Conservation (phyloP, 1,284 basidiomycete genomes). For the Apiotrichum montevideense region DNA sequence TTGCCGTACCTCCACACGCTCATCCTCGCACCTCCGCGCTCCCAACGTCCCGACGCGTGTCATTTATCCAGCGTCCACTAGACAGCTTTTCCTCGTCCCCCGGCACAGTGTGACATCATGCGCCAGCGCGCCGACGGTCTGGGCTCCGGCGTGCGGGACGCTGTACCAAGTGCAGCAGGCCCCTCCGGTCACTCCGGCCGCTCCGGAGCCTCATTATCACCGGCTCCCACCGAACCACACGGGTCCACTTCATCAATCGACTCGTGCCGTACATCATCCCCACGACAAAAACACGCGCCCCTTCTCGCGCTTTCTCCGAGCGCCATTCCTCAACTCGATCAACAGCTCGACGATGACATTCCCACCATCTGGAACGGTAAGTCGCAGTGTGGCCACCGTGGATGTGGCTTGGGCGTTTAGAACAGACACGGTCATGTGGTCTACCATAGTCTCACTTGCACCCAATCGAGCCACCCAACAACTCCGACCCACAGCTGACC, state of each 20-base stretch:
- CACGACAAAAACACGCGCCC: slow-evolving; percentile 16
- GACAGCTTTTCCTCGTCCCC: no score
- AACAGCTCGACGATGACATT: slow-evolving; percentile 14
- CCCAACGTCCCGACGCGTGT: not conserved
- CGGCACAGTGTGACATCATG: no score
- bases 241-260: not conserved
- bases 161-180: no score
- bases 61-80: no score
- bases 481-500: not conserved
- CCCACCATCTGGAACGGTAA: slow-evolving; percentile 18
- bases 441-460: not conserved
- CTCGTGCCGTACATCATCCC: slow-evolving; percentile 24
- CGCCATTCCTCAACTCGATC: slow-evolving; percentile 3
- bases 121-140: not conserved
- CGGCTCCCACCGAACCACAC: not conserved
- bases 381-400: not conserved
- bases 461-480: not conserved
- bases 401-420: not conserved
- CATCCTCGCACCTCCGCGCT: not conserved
- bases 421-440: not conserved
- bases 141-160: no score
- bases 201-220: not conserved
- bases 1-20: not conserved
- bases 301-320: slow-evolving; percentile 10
- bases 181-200: no score